phyloP scores from a whole-genome alignment of 176 grass and related monocot species.

The Phyllostachys edulis region DNA sequence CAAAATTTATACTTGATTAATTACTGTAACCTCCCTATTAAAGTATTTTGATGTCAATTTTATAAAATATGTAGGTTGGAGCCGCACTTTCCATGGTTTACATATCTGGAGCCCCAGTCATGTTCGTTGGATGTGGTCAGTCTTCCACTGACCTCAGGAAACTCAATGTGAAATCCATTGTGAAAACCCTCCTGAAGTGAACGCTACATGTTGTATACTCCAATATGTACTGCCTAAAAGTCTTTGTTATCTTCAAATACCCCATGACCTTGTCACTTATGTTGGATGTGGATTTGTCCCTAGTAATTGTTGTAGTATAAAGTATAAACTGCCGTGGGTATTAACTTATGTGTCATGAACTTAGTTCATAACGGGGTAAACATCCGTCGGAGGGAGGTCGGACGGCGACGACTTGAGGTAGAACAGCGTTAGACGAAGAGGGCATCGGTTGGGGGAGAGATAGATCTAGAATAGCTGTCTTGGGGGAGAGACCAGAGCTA shows the following conservation, averaged over 20 bases:
- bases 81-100: slow-evolving; percentile 90
- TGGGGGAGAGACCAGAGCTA: no score
- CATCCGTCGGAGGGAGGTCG: no score
- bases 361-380: no score
- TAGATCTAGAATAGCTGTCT: no score
- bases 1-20: not conserved
- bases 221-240: not conserved
- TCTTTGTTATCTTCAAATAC: slow-evolving; percentile 29
- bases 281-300: slow-evolving; percentile 34
- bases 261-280: slow-evolving; percentile 49
- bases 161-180: slow-evolving; percentile 90
- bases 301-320: not conserved
- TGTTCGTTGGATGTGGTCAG: slow-evolving; percentile 90
- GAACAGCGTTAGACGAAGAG: no score
- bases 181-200: slow-evolving; percentile 94
- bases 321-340: not conserved
- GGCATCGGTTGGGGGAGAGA: no score
- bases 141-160: slow-evolving; percentile 98
- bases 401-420: no score
- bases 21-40: not conserved
- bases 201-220: slow-evolving; percentile 15
- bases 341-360: not conserved
- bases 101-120: slow-evolving; percentile 90
- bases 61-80: slow-evolving; percentile 58
- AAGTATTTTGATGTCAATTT: not conserved